Evolutionary conservation across 2,329 filamentous ascomycete genomes (phyloP).

Genomic region (Hortaea sp.): DNA sequence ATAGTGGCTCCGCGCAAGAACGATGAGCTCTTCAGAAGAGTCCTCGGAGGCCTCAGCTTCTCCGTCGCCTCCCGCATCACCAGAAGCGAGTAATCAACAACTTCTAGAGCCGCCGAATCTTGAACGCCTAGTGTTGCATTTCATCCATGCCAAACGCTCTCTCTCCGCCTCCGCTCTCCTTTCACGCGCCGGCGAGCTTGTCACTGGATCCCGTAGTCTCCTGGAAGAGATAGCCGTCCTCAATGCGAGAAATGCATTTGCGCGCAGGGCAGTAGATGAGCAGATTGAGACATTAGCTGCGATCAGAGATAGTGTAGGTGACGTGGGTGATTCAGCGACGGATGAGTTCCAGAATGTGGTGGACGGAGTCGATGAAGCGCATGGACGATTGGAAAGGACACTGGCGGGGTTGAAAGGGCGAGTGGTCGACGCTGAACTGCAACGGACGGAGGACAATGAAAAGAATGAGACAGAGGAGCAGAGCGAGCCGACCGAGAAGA

Average conservation of each 20-base stretch:
- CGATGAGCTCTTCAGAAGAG: slow-evolving; percentile 7
- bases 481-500: slow-evolving; percentile 35
- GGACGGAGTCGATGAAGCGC: slow-evolving; percentile 51
- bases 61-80: slow-evolving; percentile 30
- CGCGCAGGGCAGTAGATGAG: slow-evolving; percentile 32
- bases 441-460: slow-evolving; percentile 33
- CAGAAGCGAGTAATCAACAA: slow-evolving; percentile 30
- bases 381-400: slow-evolving; percentile 54
- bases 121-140: slow-evolving; percentile 71
- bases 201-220: slow-evolving; percentile 61
- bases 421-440: slow-evolving; percentile 53
- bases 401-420: slow-evolving; percentile 56
- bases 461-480: slow-evolving; percentile 2
- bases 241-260: slow-evolving; percentile 39
- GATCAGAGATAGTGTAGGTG: slow-evolving; percentile 33
- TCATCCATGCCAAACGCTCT: slow-evolving; percentile 78
- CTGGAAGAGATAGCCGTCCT: slow-evolving; percentile 72
- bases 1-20: not conserved
- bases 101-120: slow-evolving; percentile 37
- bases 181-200: slow-evolving; percentile 76
- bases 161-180: slow-evolving; percentile 75
- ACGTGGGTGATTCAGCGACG: slow-evolving; percentile 31
- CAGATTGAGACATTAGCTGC: slow-evolving; percentile 35
- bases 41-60: slow-evolving; percentile 16
- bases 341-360: slow-evolving; percentile 34